Conservation (phyloP, 2,329 filamentous ascomycete genomes). For the Fusarium chlamydosporum region DNA sequence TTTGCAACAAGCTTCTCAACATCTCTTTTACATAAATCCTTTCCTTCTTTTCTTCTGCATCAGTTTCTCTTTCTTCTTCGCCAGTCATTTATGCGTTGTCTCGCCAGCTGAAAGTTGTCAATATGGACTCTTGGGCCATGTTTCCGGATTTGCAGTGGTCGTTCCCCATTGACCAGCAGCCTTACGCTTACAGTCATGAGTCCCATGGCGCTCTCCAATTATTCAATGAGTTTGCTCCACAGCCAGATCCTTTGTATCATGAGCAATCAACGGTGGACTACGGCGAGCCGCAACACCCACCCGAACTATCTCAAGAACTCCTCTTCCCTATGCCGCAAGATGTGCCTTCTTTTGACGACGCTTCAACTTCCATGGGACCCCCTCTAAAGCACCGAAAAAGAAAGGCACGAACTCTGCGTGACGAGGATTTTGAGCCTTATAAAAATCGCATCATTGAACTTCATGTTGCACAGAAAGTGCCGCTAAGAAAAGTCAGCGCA, state of each 20-base stretch:
- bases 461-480: accelerated
- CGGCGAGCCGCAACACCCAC: accelerated
- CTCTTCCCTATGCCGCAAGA: accelerated
- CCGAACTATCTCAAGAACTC: accelerated
- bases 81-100: accelerated
- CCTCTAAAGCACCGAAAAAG: not conserved
- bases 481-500: not conserved
- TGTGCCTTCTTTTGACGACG: accelerated
- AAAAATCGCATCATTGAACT: constrained; percentile 15
- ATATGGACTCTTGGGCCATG: not conserved
- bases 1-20: not conserved
- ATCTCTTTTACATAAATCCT: not conserved
- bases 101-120: not conserved
- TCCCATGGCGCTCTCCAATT: not conserved
- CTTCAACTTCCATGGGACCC: not conserved
- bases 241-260: no score
- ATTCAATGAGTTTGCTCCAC: no score
- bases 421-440: constrained; percentile 6
- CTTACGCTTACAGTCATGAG: not conserved
- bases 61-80: no score
- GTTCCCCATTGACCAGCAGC: not conserved
- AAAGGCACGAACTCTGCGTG: constrained; percentile 13
- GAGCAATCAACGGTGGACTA: no score
- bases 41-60: not conserved
- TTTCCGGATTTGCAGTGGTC: not conserved